Base-by-base conservation (phyloP, 2,329 filamentous ascomycete genomes). In the Tolypocladium paradoxum region DNA sequence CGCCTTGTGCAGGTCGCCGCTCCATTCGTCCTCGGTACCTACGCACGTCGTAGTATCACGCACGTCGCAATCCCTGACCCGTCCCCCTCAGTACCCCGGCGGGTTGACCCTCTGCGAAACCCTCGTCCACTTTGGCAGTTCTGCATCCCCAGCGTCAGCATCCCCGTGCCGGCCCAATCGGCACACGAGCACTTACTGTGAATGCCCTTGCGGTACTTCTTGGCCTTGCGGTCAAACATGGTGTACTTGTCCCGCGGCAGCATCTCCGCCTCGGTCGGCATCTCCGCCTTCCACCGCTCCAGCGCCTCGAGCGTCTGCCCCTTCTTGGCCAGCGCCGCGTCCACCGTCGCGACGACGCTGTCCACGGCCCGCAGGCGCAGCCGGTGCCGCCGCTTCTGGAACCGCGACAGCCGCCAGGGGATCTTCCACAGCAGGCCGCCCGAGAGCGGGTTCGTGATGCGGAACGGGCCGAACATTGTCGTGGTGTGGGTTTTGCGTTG, bases 231-330 rank as follows among this genome's bases (percentile, higher is more conserved):
- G 72, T 96, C 92, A 72, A 97, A 99, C 65, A 99, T 87, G 31
- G 90, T 96, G 75, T 99, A 99, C 75, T 99, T 99, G 75, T 99
- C 93, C 72, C 83, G 87, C 48, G 93, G 87, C 69, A 95, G 69
- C 93, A 99, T 99, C 77, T 97, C 90, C 65, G 83, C 80, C 78
- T 99, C 93, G 29, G 83, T 87, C 24, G 93, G 93, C 93, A 99
- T 99, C 72, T 96, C 90, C 37, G 79, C 78, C 77, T 93, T 96
- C 93, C 93, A 99, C 65, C 85, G 76, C 70, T 95, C 87, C 55
- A 99, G 77, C 52, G 88, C 79, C 73, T 90, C 90, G 48, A 84
- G 80, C 55, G 84, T 81, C 64, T 84, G 77, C 54, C 87, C 84
- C 68, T 87, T 77, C 70, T 85, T 87, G 51, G 82, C 77, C 52